These are phyloP conservation scores for Pseudogymnoascus sp. DNA, from an alignment of 2,329 filamentous ascomycete species.

Conservation along the genomic window DNA sequence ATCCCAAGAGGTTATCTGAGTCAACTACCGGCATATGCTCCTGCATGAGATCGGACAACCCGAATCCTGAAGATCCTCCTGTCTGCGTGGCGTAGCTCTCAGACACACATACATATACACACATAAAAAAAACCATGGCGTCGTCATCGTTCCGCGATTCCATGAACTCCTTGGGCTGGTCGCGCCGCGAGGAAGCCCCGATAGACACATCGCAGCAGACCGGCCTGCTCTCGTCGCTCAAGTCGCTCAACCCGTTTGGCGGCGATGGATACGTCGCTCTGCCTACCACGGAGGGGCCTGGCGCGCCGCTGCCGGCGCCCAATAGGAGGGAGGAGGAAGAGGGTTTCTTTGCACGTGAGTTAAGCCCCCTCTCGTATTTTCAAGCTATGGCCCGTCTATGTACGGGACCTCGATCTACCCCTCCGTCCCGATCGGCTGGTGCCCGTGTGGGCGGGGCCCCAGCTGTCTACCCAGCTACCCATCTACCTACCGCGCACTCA, in stretches of 20 bases:
- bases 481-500: no score
- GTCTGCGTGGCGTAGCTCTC: neutral
- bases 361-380: conserved; percentile 19
- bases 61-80: conserved; percentile 15
- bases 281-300: conserved; percentile 73
- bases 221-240: conserved; percentile 71
- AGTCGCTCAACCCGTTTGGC: conserved; percentile 81
- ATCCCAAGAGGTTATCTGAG: neutral
- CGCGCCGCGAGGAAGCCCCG: conserved; percentile 72
- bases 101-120: neutral
- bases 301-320: conserved; percentile 78
- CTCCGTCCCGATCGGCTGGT: conserved; percentile 25
- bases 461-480: no score
- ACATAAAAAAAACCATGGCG: conserved; percentile 51
- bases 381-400: conserved; percentile 8
- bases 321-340: conserved; percentile 88
- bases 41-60: neutral
- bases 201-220: conserved; percentile 64
- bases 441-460: conserved; percentile 23
- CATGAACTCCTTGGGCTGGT: conserved; percentile 92
- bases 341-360: conserved; percentile 91
- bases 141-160: conserved; percentile 86
- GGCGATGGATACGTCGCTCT: conserved; percentile 82
- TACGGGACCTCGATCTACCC: conserved; percentile 20
- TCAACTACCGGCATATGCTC: neutral